Conservation (phyloP, 345 rosid genomes). For the Eucalyptus viminalis region DNA sequence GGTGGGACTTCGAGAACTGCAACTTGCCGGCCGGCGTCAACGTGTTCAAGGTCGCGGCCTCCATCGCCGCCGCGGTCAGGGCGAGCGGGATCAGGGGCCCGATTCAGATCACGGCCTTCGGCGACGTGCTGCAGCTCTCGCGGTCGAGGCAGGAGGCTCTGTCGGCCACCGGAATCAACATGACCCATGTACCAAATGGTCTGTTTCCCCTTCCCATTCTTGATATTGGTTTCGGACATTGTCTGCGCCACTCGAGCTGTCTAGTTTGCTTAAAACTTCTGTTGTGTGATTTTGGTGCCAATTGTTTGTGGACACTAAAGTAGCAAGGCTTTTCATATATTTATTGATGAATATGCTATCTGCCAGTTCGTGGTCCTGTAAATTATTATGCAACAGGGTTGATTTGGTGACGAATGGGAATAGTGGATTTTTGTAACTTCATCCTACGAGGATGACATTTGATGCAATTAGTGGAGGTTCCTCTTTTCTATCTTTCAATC, state of each 20-base stretch:
- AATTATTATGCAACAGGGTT: neutral
- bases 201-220: neutral
- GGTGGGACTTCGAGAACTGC: constrained; percentile 99
- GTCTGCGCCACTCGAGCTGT: neutral
- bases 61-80: constrained; percentile 57
- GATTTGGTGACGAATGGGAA: neutral
- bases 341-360: neutral
- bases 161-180: constrained; percentile 53
- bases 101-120: constrained; percentile 65
- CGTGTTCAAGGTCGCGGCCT: constrained; percentile 37
- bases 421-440: neutral
- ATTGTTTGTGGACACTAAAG: neutral
- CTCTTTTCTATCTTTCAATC: neutral
- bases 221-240: neutral
- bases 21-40: constrained; percentile 43
- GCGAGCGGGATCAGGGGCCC: constrained; percentile 74
- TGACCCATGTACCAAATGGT: constrained; percentile 74
- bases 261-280: neutral
- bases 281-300: neutral
- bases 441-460: neutral
- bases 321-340: neutral
- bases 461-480: neutral
- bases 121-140: constrained; percentile 59
- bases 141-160: constrained; percentile 70
- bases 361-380: neutral